Conservation (phyloP, 805 yeast genomes). For the Candida quercuum region DNA sequence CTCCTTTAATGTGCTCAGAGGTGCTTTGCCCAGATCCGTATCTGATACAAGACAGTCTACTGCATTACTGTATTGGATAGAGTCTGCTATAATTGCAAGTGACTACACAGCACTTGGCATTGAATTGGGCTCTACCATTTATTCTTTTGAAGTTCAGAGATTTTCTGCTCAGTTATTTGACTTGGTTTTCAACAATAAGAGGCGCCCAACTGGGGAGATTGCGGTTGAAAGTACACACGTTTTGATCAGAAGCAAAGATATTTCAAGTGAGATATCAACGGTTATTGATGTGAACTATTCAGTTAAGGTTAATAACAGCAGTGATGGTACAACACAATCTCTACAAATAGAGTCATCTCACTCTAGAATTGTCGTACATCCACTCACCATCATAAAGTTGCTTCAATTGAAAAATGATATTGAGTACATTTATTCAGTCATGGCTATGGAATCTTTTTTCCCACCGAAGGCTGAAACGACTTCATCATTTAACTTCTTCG, state of each 20-base stretch:
- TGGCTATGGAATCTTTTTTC: neutral
- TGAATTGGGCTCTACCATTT: neutral
- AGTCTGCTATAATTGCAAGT: neutral
- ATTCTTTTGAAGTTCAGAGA: slow-evolving; percentile 8
- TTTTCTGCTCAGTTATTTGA: slow-evolving; percentile 10
- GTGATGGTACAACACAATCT: slow-evolving; percentile 30
- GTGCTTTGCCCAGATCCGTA: too few relatives aligned
- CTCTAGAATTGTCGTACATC: slow-evolving; percentile 53
- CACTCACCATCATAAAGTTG: slow-evolving; percentile 37
- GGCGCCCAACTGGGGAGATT: slow-evolving; percentile 18
- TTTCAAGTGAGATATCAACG: slow-evolving; percentile 34
- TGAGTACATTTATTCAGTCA: neutral
- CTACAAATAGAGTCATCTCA: slow-evolving; percentile 55
- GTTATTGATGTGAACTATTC: slow-evolving; percentile 41
- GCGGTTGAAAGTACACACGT: slow-evolving; percentile 24
- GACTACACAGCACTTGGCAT: slow-evolving; percentile 1
- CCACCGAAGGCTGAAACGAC: neutral
- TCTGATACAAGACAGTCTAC: too few relatives aligned
- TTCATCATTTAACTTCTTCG: neutral
- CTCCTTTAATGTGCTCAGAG: too few relatives aligned
- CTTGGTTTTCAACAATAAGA: slow-evolving; percentile 1
- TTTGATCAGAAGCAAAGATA: slow-evolving; percentile 22
- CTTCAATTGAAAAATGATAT: slow-evolving; percentile 11
- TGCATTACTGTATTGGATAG: too few relatives aligned
- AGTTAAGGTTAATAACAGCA: slow-evolving; percentile 38